Conservation (phyloP, 768 basidiomycete species). For the Russula foetens region DNA sequence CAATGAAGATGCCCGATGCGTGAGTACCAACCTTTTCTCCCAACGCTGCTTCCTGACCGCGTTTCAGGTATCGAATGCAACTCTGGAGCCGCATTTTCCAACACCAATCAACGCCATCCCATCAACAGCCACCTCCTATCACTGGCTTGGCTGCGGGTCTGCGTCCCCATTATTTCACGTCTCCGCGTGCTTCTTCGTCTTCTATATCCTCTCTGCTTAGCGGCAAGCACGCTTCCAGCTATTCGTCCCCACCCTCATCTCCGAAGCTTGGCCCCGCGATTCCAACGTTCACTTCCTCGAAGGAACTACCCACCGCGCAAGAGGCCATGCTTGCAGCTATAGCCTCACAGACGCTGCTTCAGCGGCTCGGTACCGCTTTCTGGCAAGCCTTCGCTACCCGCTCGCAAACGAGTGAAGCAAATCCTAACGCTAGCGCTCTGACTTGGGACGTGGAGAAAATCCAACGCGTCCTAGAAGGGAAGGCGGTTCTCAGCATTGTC, state of each 20-base stretch:
- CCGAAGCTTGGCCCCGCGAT: conserved; percentile 28
- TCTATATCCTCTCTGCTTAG: conserved; percentile 32
- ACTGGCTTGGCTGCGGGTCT: conserved; percentile 25
- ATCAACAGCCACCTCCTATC: conserved; percentile 14
- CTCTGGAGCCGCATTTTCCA: conserved; percentile 85
- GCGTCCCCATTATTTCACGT: conserved; percentile 33
- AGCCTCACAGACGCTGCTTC: conserved; percentile 67
- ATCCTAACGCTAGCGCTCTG: conserved; percentile 15
- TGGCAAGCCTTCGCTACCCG: conserved; percentile 84
- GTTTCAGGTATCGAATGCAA: conserved; percentile 68
- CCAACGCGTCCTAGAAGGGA: conserved; percentile 71
- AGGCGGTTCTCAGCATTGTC: conserved; percentile 69
- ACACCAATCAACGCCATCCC: conserved; percentile 43
- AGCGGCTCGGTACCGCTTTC: conserved; percentile 69
- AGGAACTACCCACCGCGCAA: conserved; percentile 27
- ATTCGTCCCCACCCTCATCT: conserved; percentile 39
- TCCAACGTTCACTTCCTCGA: conserved; percentile 26
- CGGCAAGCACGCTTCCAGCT: conserved; percentile 34
- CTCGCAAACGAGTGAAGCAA: conserved; percentile 19
- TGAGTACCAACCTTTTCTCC: conserved; percentile 33
- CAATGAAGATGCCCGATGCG: conserved; percentile 78
- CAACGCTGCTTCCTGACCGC: conserved; percentile 7
- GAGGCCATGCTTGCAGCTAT: conserved; percentile 57
- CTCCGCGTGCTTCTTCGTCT: conserved; percentile 15
- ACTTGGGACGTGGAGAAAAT: conserved; percentile 69